Evolutionary conservation across 768 basidiomycete genomes (phyloP), one percentile per base, ranked within the genome.

Genomic region (Trametes coccinea): DNA sequence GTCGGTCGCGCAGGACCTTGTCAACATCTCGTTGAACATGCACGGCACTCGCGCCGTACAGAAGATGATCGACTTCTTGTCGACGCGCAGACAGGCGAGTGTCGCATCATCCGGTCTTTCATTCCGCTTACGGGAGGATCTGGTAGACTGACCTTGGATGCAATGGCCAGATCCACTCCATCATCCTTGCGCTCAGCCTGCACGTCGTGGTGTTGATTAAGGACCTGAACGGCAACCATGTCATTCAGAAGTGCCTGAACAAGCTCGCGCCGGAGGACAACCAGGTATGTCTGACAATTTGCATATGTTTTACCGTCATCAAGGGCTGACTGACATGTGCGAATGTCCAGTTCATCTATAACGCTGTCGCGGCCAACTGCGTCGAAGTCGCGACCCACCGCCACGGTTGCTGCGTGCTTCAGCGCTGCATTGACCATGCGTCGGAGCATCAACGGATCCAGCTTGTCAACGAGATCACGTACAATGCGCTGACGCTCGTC

Each of bases 61-160:
- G 80, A 98, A 98, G 80, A 98, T 98, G 96, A 97, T 99, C 65
- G 97, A 99, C 75, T 98, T 97, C 81, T 78, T 99, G 72, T 96
- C 95, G 22, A 94, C 93, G 56, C 88, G 92, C 69, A 81, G 97
- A 71, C 93, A 95, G 90, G 92, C 80, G 79, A 84, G 88, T 85
- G 64, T 62, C 50, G 57, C 70, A 71, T 65, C 63, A 67, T 53
- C 60, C 64, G 67, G 58, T 51, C 66, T 67, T 72, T 75, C 78
- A 75, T 77, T 73, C 74, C 78, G 80, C 82, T 87, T 75, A 87
- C 84, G 68, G 74, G 68, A 43, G 68, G 68, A 69, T 75, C 73
- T 62, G 75, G 70, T 82, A 92, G 89, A 82, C 89, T 82, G 89
- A 92, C 82, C 82, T 83, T 72, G 79, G 87, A 79, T 93, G 88